Percentiles rank a stretch among this genome's conserved stretches.
These are phyloP conservation scores for Cladophialophora chaetospira DNA, from an alignment of 2,329 filamentous ascomycete genomes.

Conservation along the genomic window DNA sequence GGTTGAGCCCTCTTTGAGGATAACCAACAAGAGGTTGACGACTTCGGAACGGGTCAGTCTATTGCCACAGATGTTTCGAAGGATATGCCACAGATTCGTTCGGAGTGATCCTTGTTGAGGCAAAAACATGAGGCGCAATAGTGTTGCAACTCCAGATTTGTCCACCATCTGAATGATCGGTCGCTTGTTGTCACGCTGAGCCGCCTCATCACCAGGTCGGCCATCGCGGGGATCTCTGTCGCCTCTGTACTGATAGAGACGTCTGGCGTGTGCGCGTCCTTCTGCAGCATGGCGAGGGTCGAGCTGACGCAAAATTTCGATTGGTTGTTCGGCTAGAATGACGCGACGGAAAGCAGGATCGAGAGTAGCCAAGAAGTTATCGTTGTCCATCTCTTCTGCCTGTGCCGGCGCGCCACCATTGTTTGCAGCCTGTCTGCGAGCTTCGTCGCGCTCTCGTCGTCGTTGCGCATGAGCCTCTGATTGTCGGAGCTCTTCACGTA, in stretches of 20 bases:
- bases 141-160: constrained; percentile 91
- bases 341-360: constrained; percentile 81
- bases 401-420: constrained; percentile 52
- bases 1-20: constrained; percentile 91
- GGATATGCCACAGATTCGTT: constrained; percentile 78
- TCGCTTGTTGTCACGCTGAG: constrained; percentile 50
- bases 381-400: constrained; percentile 84
- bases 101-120: constrained; percentile 86
- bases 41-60: constrained; percentile 94
- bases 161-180: constrained; percentile 97
- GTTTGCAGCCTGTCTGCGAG: constrained; percentile 60
- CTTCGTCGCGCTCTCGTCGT: constrained; percentile 80
- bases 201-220: constrained; percentile 27
- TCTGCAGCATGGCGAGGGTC: constrained; percentile 85
- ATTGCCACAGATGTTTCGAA: constrained; percentile 92
- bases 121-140: constrained; percentile 97
- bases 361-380: constrained; percentile 88
- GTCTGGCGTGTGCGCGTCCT: constrained; percentile 70
- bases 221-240: constrained; percentile 42
- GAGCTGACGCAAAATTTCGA: constrained; percentile 79
- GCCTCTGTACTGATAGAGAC: constrained; percentile 57
- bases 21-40: constrained; percentile 86
- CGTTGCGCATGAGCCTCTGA: constrained; percentile 88
- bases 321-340: constrained; percentile 87
- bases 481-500: constrained; percentile 85